Base-by-base conservation (phyloP, 2,329 filamentous ascomycete species). In the Fusarium solani-melongenae region DNA sequence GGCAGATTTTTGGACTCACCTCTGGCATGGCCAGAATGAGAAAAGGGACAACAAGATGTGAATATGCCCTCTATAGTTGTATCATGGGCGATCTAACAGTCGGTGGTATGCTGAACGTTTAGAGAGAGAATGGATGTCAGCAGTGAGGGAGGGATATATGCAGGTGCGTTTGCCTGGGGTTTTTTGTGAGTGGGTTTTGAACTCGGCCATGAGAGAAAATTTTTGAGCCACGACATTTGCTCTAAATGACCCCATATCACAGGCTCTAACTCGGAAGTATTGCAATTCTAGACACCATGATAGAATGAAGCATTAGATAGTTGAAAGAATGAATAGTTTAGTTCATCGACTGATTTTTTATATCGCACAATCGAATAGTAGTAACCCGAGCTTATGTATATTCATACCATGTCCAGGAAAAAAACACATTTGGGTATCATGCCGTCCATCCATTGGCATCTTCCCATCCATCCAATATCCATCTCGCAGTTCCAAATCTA, bases 131-230 rank as follows among this genome's bases (percentile, higher is more conserved):
- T 34, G 33, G 34, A 5, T 31, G 36, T 36, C 12, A 53, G 29
- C 58, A 31, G 55, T 14, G 27, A 38, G 46, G 33, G 44, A 33
- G 17, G 41, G 36, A 33, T 22, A 29, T 53, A 56, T 53, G 56
- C 31, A 58, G 17, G 34, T 61, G 60, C 51, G 51, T 63, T 64
- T 67, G 62, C 39, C 31, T 63, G 62, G 69, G 29, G 60, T 20
- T 17, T 67, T 75, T 74, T 67, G 66, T 72, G 70, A 66, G 75
- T 77, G 75, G 75, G 67, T 72, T 77, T 62, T 63, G 14, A 36
- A 70, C 63, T 74, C 65, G 62, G 64, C 68, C 39, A 64, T 73
- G 73, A 71, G 67, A 46, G 74, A 74, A 77, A 77, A 64, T 60
- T 71, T 75, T 77, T 68, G 67, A 57, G 44, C 69, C 39, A 60